phyloP scores from a whole-genome alignment of 2,329 filamentous ascomycete species.

The Emergomyces africanus region DNA sequence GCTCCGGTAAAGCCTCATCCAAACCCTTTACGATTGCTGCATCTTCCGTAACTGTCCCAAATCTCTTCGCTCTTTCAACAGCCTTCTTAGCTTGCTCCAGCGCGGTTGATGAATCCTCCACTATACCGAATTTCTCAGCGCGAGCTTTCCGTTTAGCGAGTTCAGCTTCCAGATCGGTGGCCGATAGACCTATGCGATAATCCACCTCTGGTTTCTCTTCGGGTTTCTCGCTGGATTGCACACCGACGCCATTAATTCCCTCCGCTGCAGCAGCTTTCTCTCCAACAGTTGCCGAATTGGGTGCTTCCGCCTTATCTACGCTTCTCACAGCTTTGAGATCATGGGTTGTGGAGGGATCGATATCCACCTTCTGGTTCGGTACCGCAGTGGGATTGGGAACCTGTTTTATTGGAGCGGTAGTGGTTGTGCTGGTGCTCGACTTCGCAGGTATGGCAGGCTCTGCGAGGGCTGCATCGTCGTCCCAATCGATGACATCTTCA shows the following conservation, averaged over 20 bases:
- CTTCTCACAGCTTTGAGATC: conserved; percentile 26
- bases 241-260: conserved; percentile 8
- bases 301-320: conserved; percentile 8
- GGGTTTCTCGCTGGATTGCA: conserved; percentile 9
- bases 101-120: conserved; percentile 27
- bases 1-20: conserved; percentile 34
- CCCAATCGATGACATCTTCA: conserved; percentile 35
- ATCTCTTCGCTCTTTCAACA: conserved; percentile 35
- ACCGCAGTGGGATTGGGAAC: conserved; percentile 27
- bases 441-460: conserved; percentile 15
- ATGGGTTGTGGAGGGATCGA: conserved; percentile 25
- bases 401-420: conserved; percentile 18
- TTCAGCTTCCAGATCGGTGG: conserved; percentile 34
- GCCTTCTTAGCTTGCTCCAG: conserved; percentile 32
- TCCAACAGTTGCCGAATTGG: conserved; percentile 1
- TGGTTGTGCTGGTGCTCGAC: conserved; percentile 20
- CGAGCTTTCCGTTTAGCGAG: conserved; percentile 36
- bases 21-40: conserved; percentile 25
- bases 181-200: conserved; percentile 30
- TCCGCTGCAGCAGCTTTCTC: conserved; percentile 6
- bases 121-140: conserved; percentile 36
- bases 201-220: conserved; percentile 21
- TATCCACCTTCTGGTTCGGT: conserved; percentile 27
- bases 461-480: conserved; percentile 24
- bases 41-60: conserved; percentile 22